These are phyloP conservation scores for Cladosporium sp. DNA, from an alignment of 2,329 filamentous ascomycete genomes.

Conservation along the genomic window DNA sequence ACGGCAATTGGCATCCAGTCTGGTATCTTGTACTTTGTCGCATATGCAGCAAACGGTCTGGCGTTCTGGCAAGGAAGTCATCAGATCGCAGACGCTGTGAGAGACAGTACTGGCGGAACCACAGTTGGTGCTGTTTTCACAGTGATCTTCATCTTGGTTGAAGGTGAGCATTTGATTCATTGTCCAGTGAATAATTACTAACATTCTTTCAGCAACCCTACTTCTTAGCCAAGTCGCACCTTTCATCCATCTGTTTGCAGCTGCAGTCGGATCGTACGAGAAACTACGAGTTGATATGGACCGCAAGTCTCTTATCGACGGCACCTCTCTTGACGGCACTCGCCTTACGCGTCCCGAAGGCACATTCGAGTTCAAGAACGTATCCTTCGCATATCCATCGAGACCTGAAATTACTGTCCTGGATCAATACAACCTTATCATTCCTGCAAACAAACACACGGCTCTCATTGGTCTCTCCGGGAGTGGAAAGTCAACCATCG, in stretches of 20 bases:
- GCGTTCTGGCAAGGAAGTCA: constrained; percentile 65
- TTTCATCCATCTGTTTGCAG: constrained; percentile 48
- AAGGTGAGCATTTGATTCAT: constrained; percentile 46
- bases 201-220: constrained; percentile 35
- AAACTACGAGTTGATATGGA: constrained; percentile 58
- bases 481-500: constrained; percentile 82
- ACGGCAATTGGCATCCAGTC: constrained; percentile 54
- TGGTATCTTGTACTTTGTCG: constrained; percentile 63
- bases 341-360: constrained; percentile 29
- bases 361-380: constrained; percentile 56
- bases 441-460: constrained; percentile 61
- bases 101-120: constrained; percentile 24
- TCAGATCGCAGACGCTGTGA: constrained; percentile 46
- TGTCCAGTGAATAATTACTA: constrained; percentile 60
- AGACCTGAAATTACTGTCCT: constrained; percentile 53
- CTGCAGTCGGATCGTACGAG: constrained; percentile 51
- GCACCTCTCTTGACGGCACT: constrained; percentile 29
- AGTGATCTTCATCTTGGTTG: constrained; percentile 53
- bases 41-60: constrained; percentile 62
- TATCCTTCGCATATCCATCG: constrained; percentile 70
- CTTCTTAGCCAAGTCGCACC: constrained; percentile 45
- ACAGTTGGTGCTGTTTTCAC: constrained; percentile 48
- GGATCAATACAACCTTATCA: constrained; percentile 58
- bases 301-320: constrained; percentile 37
- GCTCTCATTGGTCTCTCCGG: constrained; percentile 82